These are phyloP conservation scores for Fermentozyma sake DNA, from an alignment of 1,139 yeast species.

Conservation along the genomic window DNA sequence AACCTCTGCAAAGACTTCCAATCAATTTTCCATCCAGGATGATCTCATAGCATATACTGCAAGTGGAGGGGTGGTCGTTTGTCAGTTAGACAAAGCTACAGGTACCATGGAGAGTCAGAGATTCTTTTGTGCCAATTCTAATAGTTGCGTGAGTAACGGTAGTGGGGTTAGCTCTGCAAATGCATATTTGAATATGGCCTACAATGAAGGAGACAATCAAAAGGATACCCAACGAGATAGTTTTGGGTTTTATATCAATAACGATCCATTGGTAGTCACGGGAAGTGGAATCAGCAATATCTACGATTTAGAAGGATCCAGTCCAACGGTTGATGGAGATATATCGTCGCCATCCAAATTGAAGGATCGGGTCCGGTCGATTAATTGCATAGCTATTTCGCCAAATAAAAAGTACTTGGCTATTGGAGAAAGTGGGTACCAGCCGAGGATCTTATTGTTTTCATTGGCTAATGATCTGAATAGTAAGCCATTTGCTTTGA, in stretches of 20 bases:
- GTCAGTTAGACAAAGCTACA: conserved; percentile 19
- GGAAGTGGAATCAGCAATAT: conserved; percentile 10
- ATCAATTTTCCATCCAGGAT: conserved; percentile 36
- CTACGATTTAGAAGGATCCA: conserved; percentile 3
- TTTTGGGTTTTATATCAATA: conserved; percentile 28
- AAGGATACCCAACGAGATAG: conserved; percentile 19
- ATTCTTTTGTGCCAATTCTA: conserved; percentile 47
- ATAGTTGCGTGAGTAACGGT: conserved; percentile 1
- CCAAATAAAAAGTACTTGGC: conserved; percentile 52
- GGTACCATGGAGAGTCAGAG: conserved; percentile 28
- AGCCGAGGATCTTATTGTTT: conserved; percentile 57
- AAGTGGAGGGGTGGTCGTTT: conserved; percentile 65
- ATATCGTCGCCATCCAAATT: conserved; percentile 26
- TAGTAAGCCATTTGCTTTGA: conserved; percentile 45
- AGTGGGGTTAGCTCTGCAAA: conserved; percentile 17
- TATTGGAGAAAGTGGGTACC: conserved; percentile 64
- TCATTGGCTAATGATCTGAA: conserved; percentile 50
- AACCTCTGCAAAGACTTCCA: conserved; percentile 25
- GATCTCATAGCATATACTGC: conserved; percentile 55
- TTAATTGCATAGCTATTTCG: conserved; percentile 53
- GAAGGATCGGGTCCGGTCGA: conserved; percentile 47
- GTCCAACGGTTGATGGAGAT: conserved; percentile 2
- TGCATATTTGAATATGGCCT: conserved; percentile 28
- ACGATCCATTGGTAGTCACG: conserved; percentile 22
- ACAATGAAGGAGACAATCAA: conserved; percentile 4